These are phyloP conservation scores for Fusarium beomiforme DNA, from an alignment of 2,329 filamentous ascomycete species.

Conservation along the genomic window DNA sequence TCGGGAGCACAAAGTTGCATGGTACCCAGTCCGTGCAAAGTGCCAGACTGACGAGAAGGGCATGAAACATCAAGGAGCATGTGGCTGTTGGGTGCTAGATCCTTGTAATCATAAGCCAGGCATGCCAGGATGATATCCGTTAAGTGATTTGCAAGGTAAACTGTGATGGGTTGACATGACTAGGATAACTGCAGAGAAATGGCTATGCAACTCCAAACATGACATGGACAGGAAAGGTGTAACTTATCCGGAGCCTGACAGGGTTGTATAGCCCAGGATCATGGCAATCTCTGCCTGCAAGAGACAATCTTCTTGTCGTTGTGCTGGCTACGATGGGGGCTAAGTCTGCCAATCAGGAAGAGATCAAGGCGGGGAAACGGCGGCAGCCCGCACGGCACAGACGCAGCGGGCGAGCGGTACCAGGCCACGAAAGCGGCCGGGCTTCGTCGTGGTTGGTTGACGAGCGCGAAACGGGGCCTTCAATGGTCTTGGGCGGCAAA, in stretches of 20 bases:
- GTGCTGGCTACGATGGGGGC: constrained; percentile 34
- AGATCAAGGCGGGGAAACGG: constrained; percentile 24
- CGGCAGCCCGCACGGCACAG: constrained; percentile 34
- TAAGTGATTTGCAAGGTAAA: constrained; percentile 4
- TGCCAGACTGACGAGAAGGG: constrained; percentile 1
- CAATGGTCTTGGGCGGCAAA: constrained; percentile 32
- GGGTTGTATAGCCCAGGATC: constrained; percentile 19
- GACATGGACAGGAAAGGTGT: constrained; percentile 2
- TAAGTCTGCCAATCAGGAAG: constrained; percentile 38
- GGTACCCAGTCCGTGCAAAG: neutral
- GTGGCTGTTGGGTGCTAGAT: constrained; percentile 15
- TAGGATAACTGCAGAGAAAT: constrained; percentile 14
- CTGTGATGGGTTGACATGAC: constrained; percentile 29
- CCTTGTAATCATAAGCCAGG: constrained; percentile 15
- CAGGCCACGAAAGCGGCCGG: constrained; percentile 26
- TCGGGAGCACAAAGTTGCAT: constrained; percentile 16
- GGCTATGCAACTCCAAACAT: constrained; percentile 11
- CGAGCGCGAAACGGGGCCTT: constrained; percentile 29
- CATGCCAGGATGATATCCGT: neutral
- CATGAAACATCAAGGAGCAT: constrained; percentile 4
- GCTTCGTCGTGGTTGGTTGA: constrained; percentile 29
- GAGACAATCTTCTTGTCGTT: constrained; percentile 34
- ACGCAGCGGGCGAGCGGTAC: constrained; percentile 29
- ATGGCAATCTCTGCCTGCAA: constrained; percentile 30
- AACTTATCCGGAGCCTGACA: constrained; percentile 22